Base-by-base conservation (phyloP, 202 grass and related monocot species). In the Schoenoplectus tabernaemontani region DNA sequence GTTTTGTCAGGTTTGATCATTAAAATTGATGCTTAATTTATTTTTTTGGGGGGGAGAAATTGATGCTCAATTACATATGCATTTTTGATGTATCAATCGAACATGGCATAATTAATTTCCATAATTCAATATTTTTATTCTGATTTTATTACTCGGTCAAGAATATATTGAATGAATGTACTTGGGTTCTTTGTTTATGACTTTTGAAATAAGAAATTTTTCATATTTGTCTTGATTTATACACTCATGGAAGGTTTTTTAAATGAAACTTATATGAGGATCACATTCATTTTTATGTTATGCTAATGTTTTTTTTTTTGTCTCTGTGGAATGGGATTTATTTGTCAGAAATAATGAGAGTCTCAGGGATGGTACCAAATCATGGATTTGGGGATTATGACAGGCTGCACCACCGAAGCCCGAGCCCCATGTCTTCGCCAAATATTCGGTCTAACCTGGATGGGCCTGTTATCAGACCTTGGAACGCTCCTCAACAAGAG, bases 391-490 rank as follows among this genome's bases (percentile, higher is more conserved):
- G 82, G 22, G 92, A 99, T 81, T 92, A 91, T 41, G 88, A 93
- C 60, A 92, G 82, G 70, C 78, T 92, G 83, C 88, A 88, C 3
- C 86, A 85, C 76, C 85, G 90, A 91, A 99, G 96, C 84, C 96
- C 96, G 59, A 99, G 92, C 77, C 96, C 92, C 9, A 95, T 99
- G 92, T 92, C 92, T 73, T 93, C 85, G 60, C 85, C 96, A 77
- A 93, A 90, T 60, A 87, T 89, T 47, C 91, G 88, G 74, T 90
- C 89, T 79, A 95, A 89, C 83, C 53, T 86, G 10, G 66, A 85
- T 51, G 87, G 78, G 66, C 90, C 84, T 1, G 90, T 87, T 76
- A 85, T 91, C 17, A 86, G 90, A 86, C 86, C 89, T 82, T 93
- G 88, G 96, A 91, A 33, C 46, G 85, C 81, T 67, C 82, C 93